Percentiles rank a stretch among this genome's conserved stretches.
phyloP scores from a whole-genome alignment of 164 flowering plant genomes.

The Nymphaea thermarum region DNA sequence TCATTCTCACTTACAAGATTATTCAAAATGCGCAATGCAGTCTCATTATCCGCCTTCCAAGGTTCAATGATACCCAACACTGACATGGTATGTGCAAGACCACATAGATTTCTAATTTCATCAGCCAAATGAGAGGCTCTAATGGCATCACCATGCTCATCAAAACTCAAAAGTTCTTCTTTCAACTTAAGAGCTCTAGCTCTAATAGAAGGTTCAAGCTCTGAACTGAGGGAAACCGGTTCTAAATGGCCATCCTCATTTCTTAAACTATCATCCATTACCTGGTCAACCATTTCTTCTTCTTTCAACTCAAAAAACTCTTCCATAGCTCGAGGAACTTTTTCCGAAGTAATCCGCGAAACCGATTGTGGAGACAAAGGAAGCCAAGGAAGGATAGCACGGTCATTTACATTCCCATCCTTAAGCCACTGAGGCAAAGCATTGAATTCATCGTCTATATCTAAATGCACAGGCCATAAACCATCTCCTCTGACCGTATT shows the following conservation, averaged over 20 bases:
- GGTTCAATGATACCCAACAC: conserved; percentile 51
- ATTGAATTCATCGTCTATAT: conserved; percentile 30
- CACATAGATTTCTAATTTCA: conserved; percentile 41
- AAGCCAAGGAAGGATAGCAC: conserved; percentile 56
- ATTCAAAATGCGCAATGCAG: conserved; percentile 36
- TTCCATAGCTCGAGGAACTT: background rate
- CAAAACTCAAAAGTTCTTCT: conserved; percentile 21
- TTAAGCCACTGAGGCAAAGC: conserved; percentile 49
- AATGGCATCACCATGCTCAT: conserved; percentile 30
- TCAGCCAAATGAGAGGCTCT: conserved; percentile 27
- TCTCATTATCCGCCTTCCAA: conserved; percentile 63
- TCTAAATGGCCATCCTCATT: conserved; percentile 10
- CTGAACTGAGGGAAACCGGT: conserved; percentile 2
- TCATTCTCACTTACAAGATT: conserved; percentile 27
- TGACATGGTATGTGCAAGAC: conserved; percentile 15
- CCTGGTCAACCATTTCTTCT: conserved; percentile 8
- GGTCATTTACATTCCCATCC: conserved; percentile 8
- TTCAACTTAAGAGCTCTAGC: conserved; percentile 27
- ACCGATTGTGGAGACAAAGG: conserved; percentile 22
- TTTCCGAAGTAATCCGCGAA: background rate
- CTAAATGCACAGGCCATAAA: background rate
- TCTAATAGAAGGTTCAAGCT: conserved; percentile 25
- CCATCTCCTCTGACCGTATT: conserved; percentile 26
- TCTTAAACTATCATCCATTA: conserved; percentile 3
- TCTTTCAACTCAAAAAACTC: conserved; percentile 9